phyloP scores from a whole-genome alignment of 2,329 filamentous ascomycete species.

The Penicillium sp. region DNA sequence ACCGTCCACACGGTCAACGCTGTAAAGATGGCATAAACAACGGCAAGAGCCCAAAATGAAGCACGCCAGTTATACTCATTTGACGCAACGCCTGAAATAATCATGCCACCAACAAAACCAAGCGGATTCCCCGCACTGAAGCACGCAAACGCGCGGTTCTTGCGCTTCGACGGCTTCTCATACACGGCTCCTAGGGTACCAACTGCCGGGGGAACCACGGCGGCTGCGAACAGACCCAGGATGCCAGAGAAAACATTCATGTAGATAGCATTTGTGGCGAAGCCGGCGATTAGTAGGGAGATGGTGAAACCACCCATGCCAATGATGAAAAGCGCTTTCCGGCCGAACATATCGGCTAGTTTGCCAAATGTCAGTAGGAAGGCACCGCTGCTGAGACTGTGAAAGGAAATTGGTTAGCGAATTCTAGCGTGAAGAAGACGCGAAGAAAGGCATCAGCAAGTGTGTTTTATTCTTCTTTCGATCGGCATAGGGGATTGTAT shows the following conservation, averaged over 20 bases:
- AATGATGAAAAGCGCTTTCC: constrained; percentile 59
- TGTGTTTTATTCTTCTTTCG: background rate
- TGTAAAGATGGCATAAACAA: constrained; percentile 63
- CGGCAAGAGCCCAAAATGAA: constrained; percentile 61
- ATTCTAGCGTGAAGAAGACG: background rate
- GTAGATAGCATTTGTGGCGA: constrained; percentile 58
- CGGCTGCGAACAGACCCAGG: constrained; percentile 64
- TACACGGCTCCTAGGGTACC: constrained; percentile 66
- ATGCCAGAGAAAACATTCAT: constrained; percentile 65
- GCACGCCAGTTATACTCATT: constrained; percentile 65
- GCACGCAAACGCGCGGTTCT: constrained; percentile 65
- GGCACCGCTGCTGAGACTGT: constrained; percentile 60
- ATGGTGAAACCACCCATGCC: constrained; percentile 62
- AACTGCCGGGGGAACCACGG: constrained; percentile 64
- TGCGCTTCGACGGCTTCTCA: constrained; percentile 59
- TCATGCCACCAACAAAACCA: constrained; percentile 58
- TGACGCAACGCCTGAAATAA: constrained; percentile 63
- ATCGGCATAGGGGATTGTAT: background rate
- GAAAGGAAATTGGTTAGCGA: constrained; percentile 8
- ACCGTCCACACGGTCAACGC: constrained; percentile 62
- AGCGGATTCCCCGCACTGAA: constrained; percentile 61
- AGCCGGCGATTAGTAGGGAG: constrained; percentile 59
- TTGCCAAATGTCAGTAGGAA: constrained; percentile 68
- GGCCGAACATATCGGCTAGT: constrained; percentile 66
- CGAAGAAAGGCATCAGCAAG: background rate